Base-by-base conservation (phyloP, 1,284 basidiomycete genomes). In the Boletus putidus region DNA sequence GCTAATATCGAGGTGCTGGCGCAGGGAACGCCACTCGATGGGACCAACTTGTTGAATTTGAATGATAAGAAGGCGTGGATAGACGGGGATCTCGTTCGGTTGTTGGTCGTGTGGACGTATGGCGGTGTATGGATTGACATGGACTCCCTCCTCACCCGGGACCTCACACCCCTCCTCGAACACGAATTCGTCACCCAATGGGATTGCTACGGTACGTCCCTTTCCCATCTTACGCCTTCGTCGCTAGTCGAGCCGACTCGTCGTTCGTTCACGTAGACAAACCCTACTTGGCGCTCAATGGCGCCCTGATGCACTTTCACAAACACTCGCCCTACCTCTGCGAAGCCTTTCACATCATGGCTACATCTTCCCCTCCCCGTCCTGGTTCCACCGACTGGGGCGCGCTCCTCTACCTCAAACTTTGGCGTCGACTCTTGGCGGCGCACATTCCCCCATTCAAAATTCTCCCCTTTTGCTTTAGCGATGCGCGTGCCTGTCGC, bases 71-170 rank as follows among this genome's bases (percentile, higher is more conserved):
- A 87, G 70, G 94, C 91, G 11, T 96, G 94, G 94, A 78, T 96
- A 31, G 94, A 96, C 67, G 94, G 95, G 1, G 95, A 97, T 72
- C 80, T 96, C 51, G 80, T 97, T 35, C 78, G 95, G 52, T 71
- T 98, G 60, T 77, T 97, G 55, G 84, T 94, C 33, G 76, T 96
- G 25, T 96, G 93, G 91, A 86, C 85, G 60, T 87, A 85, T 69
- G 94, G 94, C 2, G 95, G 95, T 1, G 83, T 96, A 23, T 98
- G 95, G 95, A 81, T 96, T 51, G 95, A 98, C 70, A 96, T 97
- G 92, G 95, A 98, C 75, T 90, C 91, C 59, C 79, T 98, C 58
- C 77, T 96, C 61, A 95, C 92, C 48, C 78, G 94, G 58, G 91
- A 94, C 74, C 76, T 97, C 29, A 78, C 87, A 3, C 91, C 93